Percentiles rank a stretch among this genome's conserved stretches.
Conservation (phyloP, 306 rosid species). For the Vigna trinervia region DNA sequence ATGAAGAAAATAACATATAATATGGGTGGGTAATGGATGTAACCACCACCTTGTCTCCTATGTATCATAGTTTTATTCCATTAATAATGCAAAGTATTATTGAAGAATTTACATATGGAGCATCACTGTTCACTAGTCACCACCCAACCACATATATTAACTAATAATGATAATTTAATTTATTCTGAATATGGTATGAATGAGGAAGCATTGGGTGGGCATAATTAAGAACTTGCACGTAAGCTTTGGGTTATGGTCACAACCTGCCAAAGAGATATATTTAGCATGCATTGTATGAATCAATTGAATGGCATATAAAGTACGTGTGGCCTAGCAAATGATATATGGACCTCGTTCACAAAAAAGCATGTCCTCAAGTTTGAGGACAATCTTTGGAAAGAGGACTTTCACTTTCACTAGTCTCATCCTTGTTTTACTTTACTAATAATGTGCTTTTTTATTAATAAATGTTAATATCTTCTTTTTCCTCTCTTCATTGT, state of each 20-base stretch:
- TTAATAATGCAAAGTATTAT: slow-evolving; percentile 3
- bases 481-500: neutral
- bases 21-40: neutral
- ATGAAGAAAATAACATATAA: neutral
- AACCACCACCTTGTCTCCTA: neutral
- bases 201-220: neutral
- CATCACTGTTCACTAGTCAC: neutral
- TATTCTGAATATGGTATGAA: neutral
- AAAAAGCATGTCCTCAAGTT: slow-evolving; percentile 28
- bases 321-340: slow-evolving; percentile 4
- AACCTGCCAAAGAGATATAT: neutral
- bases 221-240: neutral
- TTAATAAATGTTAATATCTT: neutral
- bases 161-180: neutral
- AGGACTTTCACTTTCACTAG: slow-evolving; percentile 15
- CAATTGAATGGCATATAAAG: slow-evolving; percentile 3
- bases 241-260: neutral
- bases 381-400: slow-evolving; percentile 26
- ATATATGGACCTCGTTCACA: neutral
- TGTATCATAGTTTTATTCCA: neutral
- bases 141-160: slow-evolving; percentile 15
- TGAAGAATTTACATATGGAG: neutral
- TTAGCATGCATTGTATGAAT: neutral
- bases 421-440: slow-evolving; percentile 2
- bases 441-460: slow-evolving; percentile 2